Evolutionary conservation across 2,329 filamentous ascomycete species (phyloP).

Genomic region (Penicillium oxalicum): DNA sequence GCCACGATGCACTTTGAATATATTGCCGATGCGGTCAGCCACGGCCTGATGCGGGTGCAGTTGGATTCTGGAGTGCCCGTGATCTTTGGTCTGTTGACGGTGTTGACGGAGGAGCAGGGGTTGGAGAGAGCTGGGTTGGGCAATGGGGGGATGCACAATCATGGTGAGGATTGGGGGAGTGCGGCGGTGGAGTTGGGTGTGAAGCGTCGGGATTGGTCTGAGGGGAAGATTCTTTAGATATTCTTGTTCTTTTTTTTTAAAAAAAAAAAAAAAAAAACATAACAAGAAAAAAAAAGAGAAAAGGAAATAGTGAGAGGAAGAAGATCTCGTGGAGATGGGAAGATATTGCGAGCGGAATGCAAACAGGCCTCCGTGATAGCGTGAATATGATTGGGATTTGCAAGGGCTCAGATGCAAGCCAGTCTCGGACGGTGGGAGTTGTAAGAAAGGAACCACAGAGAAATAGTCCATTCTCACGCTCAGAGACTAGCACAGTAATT

Average conservation of each 20-base stretch:
- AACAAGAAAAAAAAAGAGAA: too few relatives aligned
- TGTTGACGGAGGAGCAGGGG: slow-evolving; percentile 83
- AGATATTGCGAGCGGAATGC: too few relatives aligned
- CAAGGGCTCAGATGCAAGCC: too few relatives aligned
- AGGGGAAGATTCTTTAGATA: slow-evolving; percentile 53
- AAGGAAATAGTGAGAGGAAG: too few relatives aligned
- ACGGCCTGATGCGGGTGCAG: slow-evolving; percentile 91
- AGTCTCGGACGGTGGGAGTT: too few relatives aligned
- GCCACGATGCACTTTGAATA: slow-evolving; percentile 99
- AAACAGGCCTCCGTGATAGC: too few relatives aligned
- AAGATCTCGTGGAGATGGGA: too few relatives aligned
- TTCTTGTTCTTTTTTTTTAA: background rate
- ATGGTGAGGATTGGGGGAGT: slow-evolving; percentile 92
- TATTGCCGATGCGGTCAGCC: slow-evolving; percentile 83
- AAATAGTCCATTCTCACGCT: too few relatives aligned
- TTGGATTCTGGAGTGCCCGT: slow-evolving; percentile 84
- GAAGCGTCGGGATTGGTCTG: slow-evolving; percentile 78
- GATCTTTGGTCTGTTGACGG: slow-evolving; percentile 85
- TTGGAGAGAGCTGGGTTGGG: slow-evolving; percentile 73
- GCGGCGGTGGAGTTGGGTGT: slow-evolving; percentile 91
- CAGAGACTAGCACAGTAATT: too few relatives aligned
- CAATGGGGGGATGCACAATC: slow-evolving; percentile 63
- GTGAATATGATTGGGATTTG: too few relatives aligned
- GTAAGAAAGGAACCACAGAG: too few relatives aligned
- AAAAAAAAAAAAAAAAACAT: too few relatives aligned